Base-by-base conservation (phyloP, 257 asterid genomes). In the Scutellaria barbata region DNA sequence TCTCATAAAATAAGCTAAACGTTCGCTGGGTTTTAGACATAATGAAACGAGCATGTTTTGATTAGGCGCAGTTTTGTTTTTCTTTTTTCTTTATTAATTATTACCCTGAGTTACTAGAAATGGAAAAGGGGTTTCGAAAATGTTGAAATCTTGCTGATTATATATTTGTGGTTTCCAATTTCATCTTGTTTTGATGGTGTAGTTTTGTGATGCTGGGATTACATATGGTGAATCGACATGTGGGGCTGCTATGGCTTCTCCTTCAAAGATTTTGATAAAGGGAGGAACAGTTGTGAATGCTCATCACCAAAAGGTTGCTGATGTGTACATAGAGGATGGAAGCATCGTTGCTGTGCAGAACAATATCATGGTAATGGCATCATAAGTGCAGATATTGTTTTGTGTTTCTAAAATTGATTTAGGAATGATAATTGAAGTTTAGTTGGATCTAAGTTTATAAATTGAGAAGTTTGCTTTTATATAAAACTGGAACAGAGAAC, bases 251-350 rank as follows among this genome's bases (percentile, higher is more conserved):
- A 46, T 81, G 6, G 54, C 62, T n/a, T 73, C 80, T 43, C 33
- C 87, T 58, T 64, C 90, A 5, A 94, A 85, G 85, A 86, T 94
- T 63, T 74, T 91, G 92, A 80, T 94, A 10, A 94, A 86, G 85
- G 99, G 96, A 55, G 99, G 99, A 52, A 88, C 87, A 1, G 96
- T 94, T 65, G 98, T 94, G 81, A 94, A 94, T 85, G 90, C 97
- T 75, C 93, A 94, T 73, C 93, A 83, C 80, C 92, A 86, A 79
- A 87, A 94, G 81, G 78, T 81, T 68, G 87, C 96, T 47, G 97
- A 94, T 82, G 96, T 94, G 47, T 91, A 89, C 68, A 74, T 94
- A 46, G 96, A 91, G 70, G 86, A 94, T 79, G 99, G 96, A 39
- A 63, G 85, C 67, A 83, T 94, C 63, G 82, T 75, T 50, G 87